These are phyloP conservation scores for Trichoderma hamatum DNA, from an alignment of 2,329 filamentous ascomycete species.

Conservation along the genomic window DNA sequence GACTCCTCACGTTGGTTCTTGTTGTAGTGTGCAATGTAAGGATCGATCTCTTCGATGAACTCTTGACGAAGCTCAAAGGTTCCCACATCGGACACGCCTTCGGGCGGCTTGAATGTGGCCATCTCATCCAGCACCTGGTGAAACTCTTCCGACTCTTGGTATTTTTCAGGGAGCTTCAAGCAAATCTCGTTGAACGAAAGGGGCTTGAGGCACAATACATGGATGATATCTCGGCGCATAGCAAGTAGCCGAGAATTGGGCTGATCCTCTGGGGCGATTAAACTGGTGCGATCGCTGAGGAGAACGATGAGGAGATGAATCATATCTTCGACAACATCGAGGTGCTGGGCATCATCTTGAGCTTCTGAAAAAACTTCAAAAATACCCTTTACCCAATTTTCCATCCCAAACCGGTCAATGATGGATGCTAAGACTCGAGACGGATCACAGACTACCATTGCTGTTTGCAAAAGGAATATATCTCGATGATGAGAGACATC, in stretches of 20 bases:
- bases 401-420: slow-evolving; percentile 87
- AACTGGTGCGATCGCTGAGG: slow-evolving; percentile 81
- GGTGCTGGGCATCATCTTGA: slow-evolving; percentile 83
- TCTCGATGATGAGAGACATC: slow-evolving; percentile 95
- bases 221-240: slow-evolving; percentile 86
- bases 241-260: slow-evolving; percentile 66
- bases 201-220: slow-evolving; percentile 94
- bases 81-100: slow-evolving; percentile 88
- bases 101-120: slow-evolving; percentile 85
- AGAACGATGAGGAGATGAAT: slow-evolving; percentile 90
- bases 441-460: slow-evolving; percentile 82
- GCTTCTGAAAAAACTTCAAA: slow-evolving; percentile 73
- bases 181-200: slow-evolving; percentile 92
- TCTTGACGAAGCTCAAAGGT: slow-evolving; percentile 91
- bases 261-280: slow-evolving; percentile 70
- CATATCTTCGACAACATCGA: slow-evolving; percentile 95
- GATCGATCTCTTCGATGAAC: slow-evolving; percentile 85
- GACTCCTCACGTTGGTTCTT: slow-evolving; percentile 97
- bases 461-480: slow-evolving; percentile 90
- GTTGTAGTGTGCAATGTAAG: slow-evolving; percentile 93
- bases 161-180: slow-evolving; percentile 81
- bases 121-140: slow-evolving; percentile 82
- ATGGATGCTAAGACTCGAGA: slow-evolving; percentile 84
- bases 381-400: slow-evolving; percentile 81
- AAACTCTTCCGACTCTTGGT: slow-evolving; percentile 87